Base-by-base conservation (phyloP, 495 filamentous ascomycete genomes). In the Neurospora africana region DNA sequence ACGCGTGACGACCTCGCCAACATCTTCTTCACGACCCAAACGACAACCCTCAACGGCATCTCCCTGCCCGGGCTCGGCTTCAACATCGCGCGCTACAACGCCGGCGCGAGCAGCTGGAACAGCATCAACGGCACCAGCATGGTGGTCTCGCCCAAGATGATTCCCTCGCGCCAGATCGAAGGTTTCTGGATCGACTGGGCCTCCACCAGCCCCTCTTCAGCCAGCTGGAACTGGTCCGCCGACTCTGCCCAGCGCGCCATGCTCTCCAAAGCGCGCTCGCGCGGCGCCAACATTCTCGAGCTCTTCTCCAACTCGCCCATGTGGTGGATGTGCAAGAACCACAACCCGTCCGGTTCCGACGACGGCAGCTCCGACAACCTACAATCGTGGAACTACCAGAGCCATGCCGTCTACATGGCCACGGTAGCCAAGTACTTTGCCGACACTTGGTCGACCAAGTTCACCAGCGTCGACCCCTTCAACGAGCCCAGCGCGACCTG, bases 251-350 rank as follows among this genome's bases (percentile, higher is more conserved):
- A 81, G 74, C 76, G 78, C 27, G 68, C 73, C 19, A 82, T 82
- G 81, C 44, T 83, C 27, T 75, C 68, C 53, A 79, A 80, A 58
- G 81, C 81, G 11, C 65, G 72, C n/a, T 75, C 71, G 40, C 71
- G 74, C 7, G 81, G 81, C 37, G 80, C 77, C 7, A 74, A 80
- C 71, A 72, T 75, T 1, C 78, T 83, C 67, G 81, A 83, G 75
- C 72, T 83, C 5, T 83, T 83, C 73, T 81, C 79, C 47, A 82
- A 82, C 70, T 81, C 79, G 11, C 81, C 81, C 13, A 78, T 81
- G 76, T 83, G 81, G 81, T 82, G 81, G 81, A 81, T 79, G 81
- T 77, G 74, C 69, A 75, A 71, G 58, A 82, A 82, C 71, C 78
- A 82, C 73, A 82, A 82, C 70, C 81, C 81, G 8, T 74, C 77